A percentile compares a stretch with the other conserved stretches of the same genome.
Conservation (phyloP, 495 filamentous ascomycete genomes). For the Lophiotrema nucula region DNA sequence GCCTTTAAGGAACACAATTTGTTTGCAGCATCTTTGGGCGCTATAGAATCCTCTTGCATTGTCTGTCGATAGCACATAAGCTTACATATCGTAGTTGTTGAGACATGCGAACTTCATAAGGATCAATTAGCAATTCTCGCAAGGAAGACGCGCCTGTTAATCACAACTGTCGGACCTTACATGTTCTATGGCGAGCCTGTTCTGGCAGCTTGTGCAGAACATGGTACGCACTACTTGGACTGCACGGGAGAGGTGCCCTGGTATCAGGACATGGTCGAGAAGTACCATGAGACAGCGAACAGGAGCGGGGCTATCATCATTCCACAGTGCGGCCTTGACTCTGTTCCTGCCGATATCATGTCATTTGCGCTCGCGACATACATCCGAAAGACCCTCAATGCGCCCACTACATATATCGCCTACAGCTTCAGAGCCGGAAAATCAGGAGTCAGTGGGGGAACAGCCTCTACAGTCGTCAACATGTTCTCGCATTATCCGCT, state of each 20-base stretch:
- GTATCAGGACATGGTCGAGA: slow-evolving; percentile 72
- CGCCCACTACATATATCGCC: slow-evolving; percentile 58
- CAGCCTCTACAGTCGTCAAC: slow-evolving; percentile 61
- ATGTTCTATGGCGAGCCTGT: slow-evolving; percentile 72
- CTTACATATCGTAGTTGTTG: slow-evolving; percentile 61
- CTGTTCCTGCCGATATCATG: slow-evolving; percentile 77
- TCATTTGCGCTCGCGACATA: slow-evolving; percentile 66
- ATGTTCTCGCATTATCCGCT: slow-evolving; percentile 62
- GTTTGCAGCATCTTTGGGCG: too few species aligned
- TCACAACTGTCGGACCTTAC: slow-evolving; percentile 87
- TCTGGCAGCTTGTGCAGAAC: slow-evolving; percentile 81
- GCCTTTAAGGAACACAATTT: too few species aligned
- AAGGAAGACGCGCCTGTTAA: slow-evolving; percentile 71
- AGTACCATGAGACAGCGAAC: slow-evolving; percentile 75
- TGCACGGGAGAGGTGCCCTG: slow-evolving; percentile 82
- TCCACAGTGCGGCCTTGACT: slow-evolving; percentile 81
- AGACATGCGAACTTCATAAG: slow-evolving; percentile 63
- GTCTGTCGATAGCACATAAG: too few species aligned
- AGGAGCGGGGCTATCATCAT: slow-evolving; percentile 79
- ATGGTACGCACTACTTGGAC: slow-evolving; percentile 91
- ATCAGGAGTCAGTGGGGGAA: slow-evolving; percentile 68
- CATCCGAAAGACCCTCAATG: slow-evolving; percentile 59
- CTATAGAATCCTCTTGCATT: too few species aligned
- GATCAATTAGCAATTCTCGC: slow-evolving; percentile 64
- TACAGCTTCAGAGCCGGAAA: slow-evolving; percentile 62